phyloP scores from a whole-genome alignment of 305 asterid species.

The Fraxinus velutina region DNA sequence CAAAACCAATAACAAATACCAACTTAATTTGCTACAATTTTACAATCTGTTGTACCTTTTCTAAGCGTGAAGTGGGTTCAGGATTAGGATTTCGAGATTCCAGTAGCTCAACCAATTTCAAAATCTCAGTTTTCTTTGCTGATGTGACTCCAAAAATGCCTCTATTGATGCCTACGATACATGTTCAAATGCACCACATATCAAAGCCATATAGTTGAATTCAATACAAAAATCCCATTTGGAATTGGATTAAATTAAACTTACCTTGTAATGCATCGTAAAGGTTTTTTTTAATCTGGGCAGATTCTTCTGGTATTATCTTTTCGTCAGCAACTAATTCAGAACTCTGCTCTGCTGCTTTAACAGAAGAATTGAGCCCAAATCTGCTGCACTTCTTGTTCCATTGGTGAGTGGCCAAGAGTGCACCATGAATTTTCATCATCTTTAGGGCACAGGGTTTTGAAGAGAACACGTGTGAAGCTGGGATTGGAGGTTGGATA shows the following conservation, averaged over 20 bases:
- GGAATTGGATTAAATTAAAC: not conserved
- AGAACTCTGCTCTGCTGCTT: constrained; percentile 40
- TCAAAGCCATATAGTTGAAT: not conserved
- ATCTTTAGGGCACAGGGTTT: constrained; percentile 30
- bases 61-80: constrained; percentile 57
- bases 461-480: constrained; percentile 43
- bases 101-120: constrained; percentile 50
- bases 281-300: constrained; percentile 36
- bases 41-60: constrained; percentile 47
- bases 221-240: not conserved
- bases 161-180: constrained; percentile 59
- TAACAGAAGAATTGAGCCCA: constrained; percentile 25
- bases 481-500: constrained; percentile 46
- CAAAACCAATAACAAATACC: not conserved
- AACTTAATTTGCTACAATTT: constrained; percentile 1
- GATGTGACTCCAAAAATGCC: constrained; percentile 81
- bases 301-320: constrained; percentile 14
- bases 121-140: constrained; percentile 55
- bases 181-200: constrained; percentile 2
- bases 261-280: constrained; percentile 57
- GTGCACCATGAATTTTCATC: constrained; percentile 30
- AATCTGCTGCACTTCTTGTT: constrained; percentile 31
- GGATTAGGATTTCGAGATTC: constrained; percentile 78
- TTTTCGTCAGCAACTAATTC: constrained; percentile 25
- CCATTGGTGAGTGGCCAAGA: constrained; percentile 29